Conservation (phyloP, 225 moss, liverwort and hornwort genomes). For the Pleurozium schreberi region DNA sequence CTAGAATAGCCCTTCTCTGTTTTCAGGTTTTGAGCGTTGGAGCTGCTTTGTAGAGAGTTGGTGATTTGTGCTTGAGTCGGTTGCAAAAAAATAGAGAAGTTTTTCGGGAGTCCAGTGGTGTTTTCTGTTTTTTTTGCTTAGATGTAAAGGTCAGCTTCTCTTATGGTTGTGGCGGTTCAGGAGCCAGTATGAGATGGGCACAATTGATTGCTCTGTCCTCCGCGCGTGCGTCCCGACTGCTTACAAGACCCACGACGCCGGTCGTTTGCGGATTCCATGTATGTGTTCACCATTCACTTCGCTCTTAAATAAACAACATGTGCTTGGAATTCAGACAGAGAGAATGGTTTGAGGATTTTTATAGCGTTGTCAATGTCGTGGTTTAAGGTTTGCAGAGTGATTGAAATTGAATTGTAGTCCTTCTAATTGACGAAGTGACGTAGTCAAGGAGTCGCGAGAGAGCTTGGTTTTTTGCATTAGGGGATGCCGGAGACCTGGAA, state of each 20-base stretch:
- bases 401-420: background rate
- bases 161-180: slow-evolving; percentile 8
- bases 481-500: background rate
- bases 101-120: background rate
- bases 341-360: background rate
- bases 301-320: background rate
- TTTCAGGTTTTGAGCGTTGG: background rate
- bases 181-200: slow-evolving; percentile 38
- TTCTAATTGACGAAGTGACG: background rate
- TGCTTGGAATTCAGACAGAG: background rate
- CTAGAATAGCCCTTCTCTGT: background rate
- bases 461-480: background rate
- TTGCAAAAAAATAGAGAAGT: background rate
- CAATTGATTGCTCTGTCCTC: slow-evolving; percentile 24
- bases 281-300: background rate
- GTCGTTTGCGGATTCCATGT: background rate
- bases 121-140: background rate
- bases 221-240: slow-evolving; percentile 13
- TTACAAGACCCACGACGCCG: background rate
- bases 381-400: background rate
- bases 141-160: background rate
- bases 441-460: background rate
- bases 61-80: background rate
- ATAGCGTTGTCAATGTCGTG: background rate
- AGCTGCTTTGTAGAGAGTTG: background rate